Evolutionary conservation across 2,329 filamentous ascomycete species (phyloP), one percentile per base, ranked within the genome.

Genomic region (Hysterium pulicare): DNA sequence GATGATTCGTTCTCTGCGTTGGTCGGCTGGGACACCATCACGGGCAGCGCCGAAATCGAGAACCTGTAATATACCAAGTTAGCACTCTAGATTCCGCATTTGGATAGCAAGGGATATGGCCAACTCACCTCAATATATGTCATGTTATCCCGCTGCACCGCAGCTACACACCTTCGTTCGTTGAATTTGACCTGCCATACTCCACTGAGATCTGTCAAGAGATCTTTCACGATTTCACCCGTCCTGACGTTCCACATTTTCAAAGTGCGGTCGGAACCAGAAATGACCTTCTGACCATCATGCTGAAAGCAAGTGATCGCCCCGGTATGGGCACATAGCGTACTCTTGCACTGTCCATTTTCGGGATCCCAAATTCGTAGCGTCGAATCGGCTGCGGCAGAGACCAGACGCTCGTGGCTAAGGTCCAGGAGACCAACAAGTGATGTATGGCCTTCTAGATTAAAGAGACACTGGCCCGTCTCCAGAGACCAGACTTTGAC

Each of bases 181-280:
- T 98, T 90, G 70, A 98, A 98, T 59, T 93, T 93, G 58, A 98
- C 93, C 71, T 98, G 93, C 93, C 93, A 98, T 6, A 98, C 93
- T n/a, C 91, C 90, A 53, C 85, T 91, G 26, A 98, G 76, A 59
- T 96, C 90, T 11, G 89, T 95, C 58, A 98, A 75, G 32, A 98
- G 78, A 67, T 98, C 91, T 53, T 91, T 87, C 40, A 95, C 83
- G 64, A 90, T 96, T 57, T 96, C 87, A 37, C 93, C 93, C 2
- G 85, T 95, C 57, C 83, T 82, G 38, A 96, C 86, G 60, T 98
- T 89, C 93, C 93, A 98, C 88, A 98, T 94, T 74, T 98, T 98
- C 50, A 98, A 75, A 3, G 89, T 96, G 58, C 91, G 84, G 66
- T 98, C 93, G 45, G 89, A 95, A 42, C 93, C 93, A 31, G 88